Conservation (phyloP, 441 rosid genomes). For the Populus hybrid region DNA sequence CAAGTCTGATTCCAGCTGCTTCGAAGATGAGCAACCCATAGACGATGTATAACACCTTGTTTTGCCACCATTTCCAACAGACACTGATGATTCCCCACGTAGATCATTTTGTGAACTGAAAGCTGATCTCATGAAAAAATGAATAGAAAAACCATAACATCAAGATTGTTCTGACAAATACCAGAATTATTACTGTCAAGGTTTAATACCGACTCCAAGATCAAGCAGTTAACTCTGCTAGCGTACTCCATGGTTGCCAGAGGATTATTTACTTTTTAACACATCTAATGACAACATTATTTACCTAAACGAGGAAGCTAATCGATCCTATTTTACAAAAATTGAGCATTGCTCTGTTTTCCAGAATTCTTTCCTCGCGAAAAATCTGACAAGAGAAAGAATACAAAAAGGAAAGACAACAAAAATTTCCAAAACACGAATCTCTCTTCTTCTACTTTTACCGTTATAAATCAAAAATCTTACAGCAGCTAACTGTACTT, state of each 20-base stretch:
- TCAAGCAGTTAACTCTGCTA: background rate
- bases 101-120: conserved; percentile 35
- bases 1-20: conserved; percentile 31
- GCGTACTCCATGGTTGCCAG: background rate
- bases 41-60: conserved; percentile 27
- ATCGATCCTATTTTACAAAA: too few relatives aligned
- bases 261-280: background rate
- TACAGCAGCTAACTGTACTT: background rate
- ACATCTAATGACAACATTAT: background rate
- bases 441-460: background rate
- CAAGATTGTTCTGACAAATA: background rate
- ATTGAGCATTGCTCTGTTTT: background rate
- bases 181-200: background rate
- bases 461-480: background rate
- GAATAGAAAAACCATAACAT: background rate
- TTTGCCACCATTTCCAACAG: conserved; percentile 28
- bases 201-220: background rate
- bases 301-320: too few relatives aligned
- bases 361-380: background rate
- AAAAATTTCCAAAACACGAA: too few relatives aligned
- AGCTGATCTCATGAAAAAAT: conserved; percentile 14
- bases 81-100: conserved; percentile 34
- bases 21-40: conserved; percentile 16
- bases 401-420: background rate
- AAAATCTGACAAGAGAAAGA: background rate